A percentile compares a stretch with the other conserved stretches of the same genome.
These are phyloP conservation scores for Tardiomyces blankii DNA, from an alignment of 1,139 yeast species.

Conservation along the genomic window DNA sequence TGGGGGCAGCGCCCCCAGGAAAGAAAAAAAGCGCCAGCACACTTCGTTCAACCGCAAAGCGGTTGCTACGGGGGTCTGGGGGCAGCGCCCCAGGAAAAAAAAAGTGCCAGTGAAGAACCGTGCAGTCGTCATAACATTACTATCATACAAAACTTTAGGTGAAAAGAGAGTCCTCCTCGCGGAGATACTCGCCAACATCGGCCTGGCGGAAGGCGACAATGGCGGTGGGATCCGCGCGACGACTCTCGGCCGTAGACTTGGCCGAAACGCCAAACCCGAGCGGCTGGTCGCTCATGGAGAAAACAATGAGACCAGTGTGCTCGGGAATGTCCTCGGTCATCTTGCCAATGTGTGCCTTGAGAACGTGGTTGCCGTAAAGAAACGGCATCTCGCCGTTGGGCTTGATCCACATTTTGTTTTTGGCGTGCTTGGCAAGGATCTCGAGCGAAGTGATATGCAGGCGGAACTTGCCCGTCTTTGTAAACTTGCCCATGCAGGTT, in stretches of 20 bases:
- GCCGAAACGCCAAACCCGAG: conserved; percentile 95
- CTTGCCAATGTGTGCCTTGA: conserved; percentile 93
- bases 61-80: too few species aligned
- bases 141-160: conserved; percentile 34
- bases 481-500: conserved; percentile 88
- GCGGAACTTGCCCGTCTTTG: conserved; percentile 94
- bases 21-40: too few species aligned
- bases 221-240: conserved; percentile 83
- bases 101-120: too few species aligned
- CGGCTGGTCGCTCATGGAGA: conserved; percentile 86
- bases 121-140: too few species aligned
- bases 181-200: conserved; percentile 94
- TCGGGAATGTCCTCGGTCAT: conserved; percentile 98
- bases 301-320: conserved; percentile 90
- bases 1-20: too few species aligned
- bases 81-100: too few species aligned
- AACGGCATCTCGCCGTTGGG: conserved; percentile 98
- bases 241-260: conserved; percentile 81
- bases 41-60: too few species aligned
- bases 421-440: conserved; percentile 76
- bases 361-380: conserved; percentile 88
- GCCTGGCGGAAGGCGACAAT: conserved; percentile 95
- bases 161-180: conserved; percentile 95
- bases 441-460: conserved; percentile 87
- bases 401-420: conserved; percentile 93